Conservation (phyloP, 768 basidiomycete genomes). For the Kwoniella newhampshirensis region DNA sequence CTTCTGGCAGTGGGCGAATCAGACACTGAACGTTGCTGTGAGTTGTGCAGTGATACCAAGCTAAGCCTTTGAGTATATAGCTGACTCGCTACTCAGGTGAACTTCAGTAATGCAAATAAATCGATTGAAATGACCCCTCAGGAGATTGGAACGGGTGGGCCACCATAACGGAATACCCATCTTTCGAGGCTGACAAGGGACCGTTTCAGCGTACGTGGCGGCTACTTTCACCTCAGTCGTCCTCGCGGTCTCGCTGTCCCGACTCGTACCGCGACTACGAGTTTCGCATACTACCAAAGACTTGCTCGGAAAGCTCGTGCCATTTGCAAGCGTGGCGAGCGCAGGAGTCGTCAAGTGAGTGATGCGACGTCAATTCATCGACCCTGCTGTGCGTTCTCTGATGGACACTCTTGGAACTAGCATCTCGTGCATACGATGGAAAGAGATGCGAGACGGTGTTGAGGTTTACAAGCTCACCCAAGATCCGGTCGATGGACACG, state of each 20-base stretch:
- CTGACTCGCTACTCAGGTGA: conserved; percentile 33
- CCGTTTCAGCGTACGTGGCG: conserved; percentile 51
- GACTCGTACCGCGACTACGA: conserved; percentile 51
- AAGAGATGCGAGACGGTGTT: conserved; percentile 56
- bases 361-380: not conserved
- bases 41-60: conserved; percentile 11
- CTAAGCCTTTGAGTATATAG: too few relatives aligned
- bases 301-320: conserved; percentile 45
- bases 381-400: not conserved
- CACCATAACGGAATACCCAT: not conserved
- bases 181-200: not conserved
- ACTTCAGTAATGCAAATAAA: conserved; percentile 56
- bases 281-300: conserved; percentile 40
- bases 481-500: conserved; percentile 30
- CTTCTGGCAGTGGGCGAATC: conserved; percentile 55
- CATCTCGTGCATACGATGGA: conserved; percentile 55
- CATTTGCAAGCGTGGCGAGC: conserved; percentile 55
- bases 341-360: conserved; percentile 56
- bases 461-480: conserved; percentile 44
- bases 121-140: conserved; percentile 53
- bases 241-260: conserved; percentile 54
- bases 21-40: conserved; percentile 54
- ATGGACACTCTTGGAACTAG: conserved; percentile 15
- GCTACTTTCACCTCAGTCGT: conserved; percentile 54
- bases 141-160: conserved; percentile 53